phyloP scores from a whole-genome alignment of 441 rosid genomes.

The Aleurites moluccanus region DNA sequence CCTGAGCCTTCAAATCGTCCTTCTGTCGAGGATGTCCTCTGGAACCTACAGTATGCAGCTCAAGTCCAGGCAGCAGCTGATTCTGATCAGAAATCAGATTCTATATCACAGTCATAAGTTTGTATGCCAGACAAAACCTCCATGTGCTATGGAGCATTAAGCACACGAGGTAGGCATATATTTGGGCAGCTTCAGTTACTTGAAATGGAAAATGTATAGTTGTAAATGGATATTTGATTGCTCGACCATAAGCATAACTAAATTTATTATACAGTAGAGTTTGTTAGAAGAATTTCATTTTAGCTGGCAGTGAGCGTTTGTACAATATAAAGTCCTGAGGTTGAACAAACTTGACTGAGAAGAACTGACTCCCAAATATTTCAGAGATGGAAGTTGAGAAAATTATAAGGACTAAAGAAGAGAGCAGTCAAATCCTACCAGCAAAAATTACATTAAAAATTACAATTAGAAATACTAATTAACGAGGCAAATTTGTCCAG shows the following conservation, averaged over 20 bases:
- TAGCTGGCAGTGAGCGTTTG: neutral
- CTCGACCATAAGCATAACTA: conserved; percentile 7
- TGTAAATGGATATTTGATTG: conserved; percentile 28
- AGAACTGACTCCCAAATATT: neutral
- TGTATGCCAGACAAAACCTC: conserved; percentile 5
- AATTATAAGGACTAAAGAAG: neutral
- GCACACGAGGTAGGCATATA: conserved; percentile 1
- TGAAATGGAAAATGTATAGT: conserved; percentile 21
- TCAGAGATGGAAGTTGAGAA: neutral
- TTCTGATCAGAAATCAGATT: conserved; percentile 76
- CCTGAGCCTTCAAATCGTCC: conserved; percentile 76
- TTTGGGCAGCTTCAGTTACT: conserved; percentile 18
- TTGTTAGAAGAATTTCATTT: neutral
- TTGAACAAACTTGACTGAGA: neutral
- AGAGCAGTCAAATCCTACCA: conserved; percentile 16
- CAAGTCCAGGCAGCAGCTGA: conserved; percentile 91
- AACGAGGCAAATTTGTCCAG: neutral
- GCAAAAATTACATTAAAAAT: neutral
- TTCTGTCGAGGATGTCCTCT: conserved; percentile 87
- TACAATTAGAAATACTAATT: neutral
- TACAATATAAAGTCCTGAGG: conserved; percentile 4
- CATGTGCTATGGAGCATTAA: neutral
- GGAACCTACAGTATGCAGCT: conserved; percentile 94
- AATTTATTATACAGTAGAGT: neutral
- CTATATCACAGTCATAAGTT: conserved; percentile 41